These are phyloP conservation scores for Annulohypoxylon stygium DNA, from an alignment of 495 filamentous ascomycete species.

Conservation along the genomic window DNA sequence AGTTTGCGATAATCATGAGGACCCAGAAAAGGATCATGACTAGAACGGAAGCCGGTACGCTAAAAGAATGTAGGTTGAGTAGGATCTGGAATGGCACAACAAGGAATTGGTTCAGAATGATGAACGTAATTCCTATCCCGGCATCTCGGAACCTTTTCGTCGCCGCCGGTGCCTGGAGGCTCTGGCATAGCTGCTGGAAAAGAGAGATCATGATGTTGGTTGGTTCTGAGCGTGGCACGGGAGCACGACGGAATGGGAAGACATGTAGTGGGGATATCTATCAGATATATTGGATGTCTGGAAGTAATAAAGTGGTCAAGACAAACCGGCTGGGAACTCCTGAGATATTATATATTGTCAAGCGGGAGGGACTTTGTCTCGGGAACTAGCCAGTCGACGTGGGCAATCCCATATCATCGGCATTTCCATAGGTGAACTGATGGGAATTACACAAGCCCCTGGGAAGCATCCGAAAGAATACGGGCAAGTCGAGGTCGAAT, in stretches of 20 bases:
- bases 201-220: slow-evolving; percentile 33
- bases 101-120: slow-evolving; percentile 40
- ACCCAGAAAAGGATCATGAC: slow-evolving; percentile 44
- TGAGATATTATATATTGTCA: slow-evolving; percentile 38
- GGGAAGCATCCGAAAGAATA: slow-evolving; percentile 24
- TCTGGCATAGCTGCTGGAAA: slow-evolving; percentile 40
- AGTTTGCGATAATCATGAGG: slow-evolving; percentile 40
- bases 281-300: slow-evolving; percentile 26
- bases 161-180: slow-evolving; percentile 39
- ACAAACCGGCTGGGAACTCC: slow-evolving; percentile 6
- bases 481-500: slow-evolving; percentile 20
- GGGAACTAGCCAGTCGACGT: slow-evolving; percentile 1
- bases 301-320: slow-evolving; percentile 31
- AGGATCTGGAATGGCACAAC: slow-evolving; percentile 44
- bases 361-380: slow-evolving; percentile 14
- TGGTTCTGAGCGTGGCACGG: slow-evolving; percentile 29
- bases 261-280: slow-evolving; percentile 35
- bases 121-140: slow-evolving; percentile 42
- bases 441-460: slow-evolving; percentile 29
- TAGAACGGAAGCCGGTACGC: slow-evolving; percentile 47
- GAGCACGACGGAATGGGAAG: slow-evolving; percentile 31
- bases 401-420: neutral
- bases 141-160: slow-evolving; percentile 46
- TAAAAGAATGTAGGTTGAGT: slow-evolving; percentile 45
- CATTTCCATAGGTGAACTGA: slow-evolving; percentile 21